phyloP scores from a whole-genome alignment of 1,284 basidiomycete genomes.

The Pterula multifida region DNA sequence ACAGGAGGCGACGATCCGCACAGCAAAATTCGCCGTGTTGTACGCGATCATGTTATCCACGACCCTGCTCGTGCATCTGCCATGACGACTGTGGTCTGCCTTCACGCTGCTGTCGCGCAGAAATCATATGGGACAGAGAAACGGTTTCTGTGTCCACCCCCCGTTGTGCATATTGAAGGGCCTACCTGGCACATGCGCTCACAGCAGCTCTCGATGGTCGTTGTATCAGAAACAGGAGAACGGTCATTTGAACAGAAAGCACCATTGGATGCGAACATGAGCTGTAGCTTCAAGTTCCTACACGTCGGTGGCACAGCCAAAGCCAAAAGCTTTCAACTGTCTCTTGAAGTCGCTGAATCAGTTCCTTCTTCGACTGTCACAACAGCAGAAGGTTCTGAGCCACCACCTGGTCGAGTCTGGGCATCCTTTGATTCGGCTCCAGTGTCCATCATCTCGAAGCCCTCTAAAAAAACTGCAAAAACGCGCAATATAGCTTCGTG shows the following conservation, averaged over 20 bases:
- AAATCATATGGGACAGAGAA: conserved; percentile 91
- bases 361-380: conserved; percentile 25
- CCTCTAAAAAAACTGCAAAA: conserved; percentile 94
- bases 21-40: conserved; percentile 68
- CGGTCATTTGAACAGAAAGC: conserved; percentile 75
- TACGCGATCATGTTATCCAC: conserved; percentile 64
- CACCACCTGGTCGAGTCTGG: conserved; percentile 61
- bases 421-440: conserved; percentile 86
- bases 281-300: conserved; percentile 81
- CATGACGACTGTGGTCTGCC: conserved; percentile 81
- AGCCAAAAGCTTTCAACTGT: conserved; percentile 80
- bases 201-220: conserved; percentile 75
- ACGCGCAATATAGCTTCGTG: conserved; percentile 89
- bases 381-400: conserved; percentile 37
- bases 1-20: conserved; percentile 57
- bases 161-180: conserved; percentile 79
- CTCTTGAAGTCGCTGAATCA: conserved; percentile 71
- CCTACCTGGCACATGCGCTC: conserved; percentile 70
- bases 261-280: conserved; percentile 67
- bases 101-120: conserved; percentile 83
- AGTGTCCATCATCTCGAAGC: conserved; percentile 92
- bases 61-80: conserved; percentile 66
- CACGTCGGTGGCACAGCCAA: conserved; percentile 84
- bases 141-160: conserved; percentile 82
- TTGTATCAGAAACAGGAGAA: conserved; percentile 75